Evolutionary conservation across 768 basidiomycete species (phyloP), one percentile per base, ranked within the genome.

Genomic region (Lentinula boryana): DNA sequence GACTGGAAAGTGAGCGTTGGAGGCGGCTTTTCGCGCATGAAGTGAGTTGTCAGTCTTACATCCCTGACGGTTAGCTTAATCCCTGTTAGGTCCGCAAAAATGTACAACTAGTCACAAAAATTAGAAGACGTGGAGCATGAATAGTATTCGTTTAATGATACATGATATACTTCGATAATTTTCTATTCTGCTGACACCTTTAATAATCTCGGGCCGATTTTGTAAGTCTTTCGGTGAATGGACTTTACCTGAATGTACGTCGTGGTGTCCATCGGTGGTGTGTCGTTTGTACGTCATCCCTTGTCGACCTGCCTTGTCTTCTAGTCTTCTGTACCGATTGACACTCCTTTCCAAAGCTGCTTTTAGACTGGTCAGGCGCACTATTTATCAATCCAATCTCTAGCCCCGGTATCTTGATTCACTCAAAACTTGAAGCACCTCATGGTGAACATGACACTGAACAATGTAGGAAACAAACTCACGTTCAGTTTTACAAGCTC

Each of bases 1-100:
- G 91, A 63, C 75, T 93, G 67, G 76, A 76, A 54, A 92, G 90
- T 67, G 80, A 88, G 72, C 81, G 90, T 65, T 93, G 91, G 89
- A 81, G 89, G 69, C 85, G 79, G 67, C 84, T 80, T 62, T 94
- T 93, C 72, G 87, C 91, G 52, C 77, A 91, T 66, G 87, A 91
- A 81, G 91, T 85, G 74, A 64, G 84, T 68, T 46, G 63, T 46
- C 50, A 62, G 60, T 58, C 35, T 46, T 48, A 38, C 59, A 68
- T 35, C 16, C 13, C n/a, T 44, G 65, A 53, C 56, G 41, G 62
- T 54, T 49, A 46, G 56, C 65, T 62, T 60, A 61, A 60, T 57
- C 64, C 36, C 21, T 61, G 64, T n/a, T 67, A 93, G 91, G 91
- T 93, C 63, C 84, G 91, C 72, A 84, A 84, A 76, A 93, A 89